Percentiles rank a stretch among this genome's conserved stretches.
These are phyloP conservation scores for Phaffomyces thermotolerans DNA, from an alignment of 805 yeast genomes.

Conservation along the genomic window DNA sequence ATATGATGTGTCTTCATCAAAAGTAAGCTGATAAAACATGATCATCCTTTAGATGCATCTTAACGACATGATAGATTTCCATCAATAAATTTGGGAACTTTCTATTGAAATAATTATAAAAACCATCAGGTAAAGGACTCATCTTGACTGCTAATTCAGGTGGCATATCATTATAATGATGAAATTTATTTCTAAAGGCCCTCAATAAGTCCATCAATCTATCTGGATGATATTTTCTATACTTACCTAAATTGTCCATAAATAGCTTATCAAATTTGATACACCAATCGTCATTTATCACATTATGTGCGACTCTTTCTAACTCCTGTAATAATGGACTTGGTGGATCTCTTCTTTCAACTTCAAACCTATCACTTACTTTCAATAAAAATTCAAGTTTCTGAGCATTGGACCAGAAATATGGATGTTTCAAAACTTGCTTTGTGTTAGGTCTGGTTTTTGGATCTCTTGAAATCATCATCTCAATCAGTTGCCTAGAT, in stretches of 20 bases:
- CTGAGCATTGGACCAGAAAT: constrained; percentile 71
- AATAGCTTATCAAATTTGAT: constrained; percentile 60
- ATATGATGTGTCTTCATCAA: constrained; percentile 1
- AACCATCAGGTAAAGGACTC: constrained; percentile 81
- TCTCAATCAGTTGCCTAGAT: constrained; percentile 61
- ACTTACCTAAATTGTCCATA: constrained; percentile 80
- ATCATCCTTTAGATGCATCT: constrained; percentile 52
- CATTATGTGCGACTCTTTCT: constrained; percentile 43
- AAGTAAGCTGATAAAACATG: constrained; percentile 46
- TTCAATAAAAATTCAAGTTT: constrained; percentile 78
- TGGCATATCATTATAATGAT: constrained; percentile 90
- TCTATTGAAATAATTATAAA: constrained; percentile 63
- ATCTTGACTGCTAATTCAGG: constrained; percentile 51
- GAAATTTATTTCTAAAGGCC: constrained; percentile 88
- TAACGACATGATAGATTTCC: constrained; percentile 61
- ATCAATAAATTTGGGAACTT: constrained; percentile 76
- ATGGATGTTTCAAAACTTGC: constrained; percentile 72
- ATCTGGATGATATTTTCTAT: constrained; percentile 76
- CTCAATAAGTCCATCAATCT: constrained; percentile 80
- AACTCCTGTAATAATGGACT: constrained; percentile 47
- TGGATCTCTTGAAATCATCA: constrained; percentile 71
- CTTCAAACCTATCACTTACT: constrained; percentile 86
- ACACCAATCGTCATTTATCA: constrained; percentile 74
- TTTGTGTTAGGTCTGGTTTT: constrained; percentile 61
- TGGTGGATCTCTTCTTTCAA: constrained; percentile 76